Conservation (phyloP, 306 rosid species). For the Lithocarpus polystachyus region DNA sequence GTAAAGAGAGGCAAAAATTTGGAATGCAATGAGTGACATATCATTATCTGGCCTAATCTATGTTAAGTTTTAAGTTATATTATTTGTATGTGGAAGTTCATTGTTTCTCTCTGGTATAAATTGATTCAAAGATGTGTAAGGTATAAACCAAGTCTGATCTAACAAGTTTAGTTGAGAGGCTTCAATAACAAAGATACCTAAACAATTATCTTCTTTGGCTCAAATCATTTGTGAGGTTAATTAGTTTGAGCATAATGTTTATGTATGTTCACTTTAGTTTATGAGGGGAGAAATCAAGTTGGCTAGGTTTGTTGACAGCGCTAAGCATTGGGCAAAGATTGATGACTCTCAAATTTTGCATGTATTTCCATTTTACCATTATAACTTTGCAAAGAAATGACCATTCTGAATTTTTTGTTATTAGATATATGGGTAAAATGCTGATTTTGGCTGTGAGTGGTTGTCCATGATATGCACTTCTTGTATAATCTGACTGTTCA, state of each 20-base stretch:
- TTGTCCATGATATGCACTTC: not conserved
- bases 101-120: not conserved
- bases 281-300: not conserved
- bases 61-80: not conserved
- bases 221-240: not conserved
- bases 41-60: not conserved
- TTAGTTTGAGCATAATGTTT: not conserved
- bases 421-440: not conserved
- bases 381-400: not conserved
- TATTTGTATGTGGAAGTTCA: not conserved
- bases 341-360: not conserved
- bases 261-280: not conserved
- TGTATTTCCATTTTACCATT: not conserved
- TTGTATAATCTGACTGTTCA: not conserved
- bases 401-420: not conserved
- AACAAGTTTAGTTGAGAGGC: not conserved
- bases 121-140: not conserved
- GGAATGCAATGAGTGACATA: not conserved
- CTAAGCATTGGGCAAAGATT: not conserved
- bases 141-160: not conserved
- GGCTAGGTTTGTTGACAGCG: not conserved
- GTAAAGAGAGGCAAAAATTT: not conserved
- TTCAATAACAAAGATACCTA: too few species aligned
- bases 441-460: not conserved
- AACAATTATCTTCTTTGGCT: too few species aligned